These are phyloP conservation scores for Metschnikowia colocasiae DNA, from an alignment of 805 yeast species.

Conservation along the genomic window DNA sequence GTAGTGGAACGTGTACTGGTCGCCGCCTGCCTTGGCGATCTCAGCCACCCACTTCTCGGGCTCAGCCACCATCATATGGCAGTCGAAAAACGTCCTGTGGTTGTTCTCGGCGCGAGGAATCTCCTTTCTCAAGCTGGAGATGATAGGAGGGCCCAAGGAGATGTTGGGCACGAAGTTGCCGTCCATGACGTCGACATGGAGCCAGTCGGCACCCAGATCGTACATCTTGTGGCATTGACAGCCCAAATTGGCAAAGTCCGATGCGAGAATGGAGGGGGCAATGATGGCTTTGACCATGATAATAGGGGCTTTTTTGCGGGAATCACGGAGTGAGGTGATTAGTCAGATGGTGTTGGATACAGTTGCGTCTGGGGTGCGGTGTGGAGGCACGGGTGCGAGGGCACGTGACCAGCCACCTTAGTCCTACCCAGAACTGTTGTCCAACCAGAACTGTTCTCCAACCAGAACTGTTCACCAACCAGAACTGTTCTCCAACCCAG, in stretches of 20 bases:
- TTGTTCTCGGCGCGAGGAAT: conserved; percentile 58
- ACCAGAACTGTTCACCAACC: no score
- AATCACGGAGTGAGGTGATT: no score
- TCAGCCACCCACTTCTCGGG: conserved; percentile 95
- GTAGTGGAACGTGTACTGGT: conserved; percentile 92
- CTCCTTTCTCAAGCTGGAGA: conserved; percentile 67
- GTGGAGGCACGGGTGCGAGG: not conserved
- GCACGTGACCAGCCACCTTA: no score
- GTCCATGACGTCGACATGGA: conserved; percentile 97
- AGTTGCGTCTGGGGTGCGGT: not conserved
- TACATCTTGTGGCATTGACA: conserved; percentile 81
- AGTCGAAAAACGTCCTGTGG: conserved; percentile 64
- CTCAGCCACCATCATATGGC: conserved; percentile 95
- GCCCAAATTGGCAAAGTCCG: conserved; percentile 87
- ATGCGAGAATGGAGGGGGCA: conserved; percentile 93
- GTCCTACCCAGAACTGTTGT: no score
- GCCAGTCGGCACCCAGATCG: conserved; percentile 88
- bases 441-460: no score
- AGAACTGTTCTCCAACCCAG: no score
- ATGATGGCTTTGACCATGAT: conserved; percentile 74
- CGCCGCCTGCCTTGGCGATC: conserved; percentile 91
- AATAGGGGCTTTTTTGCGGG: not conserved
- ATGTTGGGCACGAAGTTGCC: conserved; percentile 98
- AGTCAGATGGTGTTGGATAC: not conserved
- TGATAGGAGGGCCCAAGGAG: conserved; percentile 89